phyloP scores from a whole-genome alignment of 2,329 filamentous ascomycete genomes.

The Phyllosticta citribraziliensis region DNA sequence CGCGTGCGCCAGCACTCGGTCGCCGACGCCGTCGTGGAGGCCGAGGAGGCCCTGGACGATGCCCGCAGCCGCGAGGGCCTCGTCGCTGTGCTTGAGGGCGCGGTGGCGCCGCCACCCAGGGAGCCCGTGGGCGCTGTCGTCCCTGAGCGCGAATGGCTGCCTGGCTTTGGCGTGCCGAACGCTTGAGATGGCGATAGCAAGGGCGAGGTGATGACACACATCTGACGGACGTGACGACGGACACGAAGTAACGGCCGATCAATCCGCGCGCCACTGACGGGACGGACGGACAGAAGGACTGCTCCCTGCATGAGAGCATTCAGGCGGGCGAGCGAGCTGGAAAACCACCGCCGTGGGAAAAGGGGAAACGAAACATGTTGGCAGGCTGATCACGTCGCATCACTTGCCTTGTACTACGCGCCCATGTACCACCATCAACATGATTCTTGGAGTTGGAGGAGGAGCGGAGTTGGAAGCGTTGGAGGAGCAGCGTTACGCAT shows the following conservation, averaged over 20 bases:
- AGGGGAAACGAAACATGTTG: too few relatives aligned
- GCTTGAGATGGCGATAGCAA: not conserved
- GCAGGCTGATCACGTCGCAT: too few relatives aligned
- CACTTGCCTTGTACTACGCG: too few relatives aligned
- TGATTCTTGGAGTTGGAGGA: too few relatives aligned
- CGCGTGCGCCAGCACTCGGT: not conserved
- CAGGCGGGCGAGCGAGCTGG: too few relatives aligned
- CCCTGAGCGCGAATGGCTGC: not conserved
- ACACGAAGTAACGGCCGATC: not conserved
- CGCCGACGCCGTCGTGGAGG: not conserved
- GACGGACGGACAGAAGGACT: too few relatives aligned
- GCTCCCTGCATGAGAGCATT: too few relatives aligned
- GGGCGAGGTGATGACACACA: not conserved
- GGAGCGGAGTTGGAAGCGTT: too few relatives aligned
- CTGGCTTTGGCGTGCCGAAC: not conserved
- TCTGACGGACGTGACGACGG: not conserved
- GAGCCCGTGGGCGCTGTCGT: not conserved
- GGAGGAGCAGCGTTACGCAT: too few relatives aligned
- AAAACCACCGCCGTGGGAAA: too few relatives aligned
- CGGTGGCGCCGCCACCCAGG: not conserved
- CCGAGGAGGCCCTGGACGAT: not conserved
- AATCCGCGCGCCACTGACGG: too few relatives aligned
- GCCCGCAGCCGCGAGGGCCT: not conserved
- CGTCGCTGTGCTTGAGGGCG: not conserved
- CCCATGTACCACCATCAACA: too few relatives aligned